Percentiles rank a stretch among this genome's conserved stretches.
These are phyloP conservation scores for Fraxinus xanthoxyloides DNA, from an alignment of 305 asterid genomes.

Conservation along the genomic window DNA sequence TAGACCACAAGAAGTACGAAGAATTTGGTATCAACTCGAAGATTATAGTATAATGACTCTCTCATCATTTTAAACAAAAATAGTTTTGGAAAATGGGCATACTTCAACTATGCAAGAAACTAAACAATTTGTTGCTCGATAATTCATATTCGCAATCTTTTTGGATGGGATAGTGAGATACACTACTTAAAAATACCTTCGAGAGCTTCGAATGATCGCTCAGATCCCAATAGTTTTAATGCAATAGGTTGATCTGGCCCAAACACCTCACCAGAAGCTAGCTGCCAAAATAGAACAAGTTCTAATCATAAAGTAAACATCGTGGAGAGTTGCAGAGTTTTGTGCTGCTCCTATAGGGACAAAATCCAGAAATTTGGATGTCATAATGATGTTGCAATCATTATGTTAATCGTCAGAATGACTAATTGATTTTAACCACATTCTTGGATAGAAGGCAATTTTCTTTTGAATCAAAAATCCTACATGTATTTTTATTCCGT, in stretches of 20 bases:
- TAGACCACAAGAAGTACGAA: neutral
- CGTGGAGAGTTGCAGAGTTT: neutral
- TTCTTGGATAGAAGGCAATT: neutral
- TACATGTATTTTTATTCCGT: neutral
- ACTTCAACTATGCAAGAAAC: neutral
- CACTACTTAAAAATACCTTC: slow-evolving; percentile 62
- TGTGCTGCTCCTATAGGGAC: neutral
- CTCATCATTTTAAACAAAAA: neutral
- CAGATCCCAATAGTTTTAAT: slow-evolving; percentile 79
- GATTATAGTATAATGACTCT: neutral
- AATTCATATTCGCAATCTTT: neutral
- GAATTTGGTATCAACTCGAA: neutral
- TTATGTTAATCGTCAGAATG: neutral
- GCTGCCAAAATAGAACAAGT: slow-evolving; percentile 42
- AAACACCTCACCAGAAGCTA: slow-evolving; percentile 95
- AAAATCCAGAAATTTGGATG: neutral
- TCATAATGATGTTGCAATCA: neutral
- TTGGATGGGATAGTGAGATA: neutral
- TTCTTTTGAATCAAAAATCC: neutral
- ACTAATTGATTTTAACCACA: neutral
- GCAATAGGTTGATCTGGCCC: slow-evolving; percentile 95
- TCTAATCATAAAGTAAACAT: neutral
- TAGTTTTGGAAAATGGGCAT: neutral
- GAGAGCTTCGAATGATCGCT: slow-evolving; percentile 85
- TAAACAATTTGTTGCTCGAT: neutral